These are phyloP conservation scores for Centrapalus pauciflorus DNA, from an alignment of 129 eudicot genomes.

Conservation along the genomic window DNA sequence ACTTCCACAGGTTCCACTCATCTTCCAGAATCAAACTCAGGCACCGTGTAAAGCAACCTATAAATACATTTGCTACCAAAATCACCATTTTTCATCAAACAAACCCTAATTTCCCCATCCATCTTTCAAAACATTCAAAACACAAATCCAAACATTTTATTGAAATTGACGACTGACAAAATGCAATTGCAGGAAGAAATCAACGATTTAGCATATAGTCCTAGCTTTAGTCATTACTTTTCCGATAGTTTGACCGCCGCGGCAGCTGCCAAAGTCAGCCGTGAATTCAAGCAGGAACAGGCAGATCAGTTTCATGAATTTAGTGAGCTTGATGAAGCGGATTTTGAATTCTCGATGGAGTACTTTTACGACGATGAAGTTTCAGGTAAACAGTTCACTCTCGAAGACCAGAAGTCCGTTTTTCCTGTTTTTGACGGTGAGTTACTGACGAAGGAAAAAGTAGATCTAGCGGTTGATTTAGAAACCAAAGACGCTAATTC, in stretches of 20 bases:
- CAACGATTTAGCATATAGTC: constrained; percentile 18
- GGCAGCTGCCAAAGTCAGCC: constrained; percentile 37
- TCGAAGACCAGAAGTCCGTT: constrained; percentile 15
- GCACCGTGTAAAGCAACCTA: too few species aligned
- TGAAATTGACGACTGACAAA: neutral
- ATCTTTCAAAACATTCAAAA: neutral
- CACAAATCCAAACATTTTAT: neutral
- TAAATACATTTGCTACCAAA: neutral
- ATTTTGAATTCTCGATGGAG: constrained; percentile 47
- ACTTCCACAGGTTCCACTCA: too few species aligned
- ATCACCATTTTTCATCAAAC: neutral
- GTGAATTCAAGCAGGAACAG: constrained; percentile 16
- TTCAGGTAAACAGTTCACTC: constrained; percentile 26
- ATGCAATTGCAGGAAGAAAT: constrained; percentile 1
- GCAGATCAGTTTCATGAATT: neutral
- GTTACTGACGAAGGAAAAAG: neutral
- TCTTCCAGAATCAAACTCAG: too few species aligned
- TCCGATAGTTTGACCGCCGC: constrained; percentile 30
- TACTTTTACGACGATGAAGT: constrained; percentile 12
- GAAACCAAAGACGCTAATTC: neutral
- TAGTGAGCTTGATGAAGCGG: constrained; percentile 26
- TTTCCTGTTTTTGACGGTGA: constrained; percentile 30
- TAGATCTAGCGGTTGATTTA: neutral
- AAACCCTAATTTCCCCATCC: too few species aligned
- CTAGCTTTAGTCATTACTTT: constrained; percentile 50